Base-by-base conservation (phyloP, 352 stramenopile genomes). In the Globisporangium lucens region DNA sequence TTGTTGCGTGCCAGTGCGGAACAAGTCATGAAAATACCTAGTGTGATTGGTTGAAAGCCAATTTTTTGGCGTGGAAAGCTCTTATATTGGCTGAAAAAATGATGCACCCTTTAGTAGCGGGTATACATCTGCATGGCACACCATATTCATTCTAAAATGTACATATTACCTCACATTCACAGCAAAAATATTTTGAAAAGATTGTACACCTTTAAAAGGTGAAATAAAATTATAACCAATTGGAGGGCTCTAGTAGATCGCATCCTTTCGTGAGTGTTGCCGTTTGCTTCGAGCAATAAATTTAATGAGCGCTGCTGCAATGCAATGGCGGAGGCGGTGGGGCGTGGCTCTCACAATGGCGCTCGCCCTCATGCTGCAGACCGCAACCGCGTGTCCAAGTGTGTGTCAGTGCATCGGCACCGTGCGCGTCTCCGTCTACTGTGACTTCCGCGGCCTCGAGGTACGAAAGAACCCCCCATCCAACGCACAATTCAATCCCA, bases 361-460 rank as follows among this genome's bases (percentile, higher is more conserved):
- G 13, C 20, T 68, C 4, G 24, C 24, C 24, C 24, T 24, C 24
- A 24, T 24, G 24, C 24, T 24, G 24, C 24, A 24, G 24, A 24
- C 24, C 24, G 24, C 24, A 24, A 24, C 24, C 0, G 24, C 24
- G 22, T 93, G 83, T 35, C 85, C 87, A 12, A 69, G 66, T 0
- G 71, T 76, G 27, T 93, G 85, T 33, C 72, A 86, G 36, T 95
- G 87, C 70, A 85, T 91, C 47, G 84, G 84, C 27, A 70, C 73
- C n/a, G 72, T 75, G 29, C 80, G 83, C 29, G 75, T 93, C 22
- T 84, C 82, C 17, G 86, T 94, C 10, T 88, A 91, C 68, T 93
- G 87, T 63, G 84, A 94, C 66, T 93, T 89, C 52, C 82, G 80
- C 29, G 80, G 69, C 1, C 80, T 94, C 46, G 59, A 79, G 69